Conservation (phyloP, 768 basidiomycete species). For the Tricholoma bakamatsutake region DNA sequence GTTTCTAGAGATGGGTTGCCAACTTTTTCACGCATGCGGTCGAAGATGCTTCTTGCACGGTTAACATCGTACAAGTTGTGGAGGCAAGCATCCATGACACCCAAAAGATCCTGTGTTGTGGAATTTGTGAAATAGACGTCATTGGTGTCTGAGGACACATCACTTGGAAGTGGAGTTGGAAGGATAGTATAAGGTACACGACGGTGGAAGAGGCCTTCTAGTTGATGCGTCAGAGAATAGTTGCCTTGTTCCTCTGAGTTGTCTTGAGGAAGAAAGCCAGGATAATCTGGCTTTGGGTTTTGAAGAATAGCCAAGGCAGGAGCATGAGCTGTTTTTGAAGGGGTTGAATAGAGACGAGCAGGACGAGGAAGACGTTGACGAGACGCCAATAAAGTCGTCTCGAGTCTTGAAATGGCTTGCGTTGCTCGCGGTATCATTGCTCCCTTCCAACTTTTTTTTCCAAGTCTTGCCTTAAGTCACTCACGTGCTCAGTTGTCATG, state of each 20-base stretch:
- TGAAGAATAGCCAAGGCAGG: conserved; percentile 44
- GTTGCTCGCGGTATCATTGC: conserved; percentile 37
- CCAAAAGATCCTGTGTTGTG: conserved; percentile 58
- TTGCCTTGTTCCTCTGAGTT: conserved; percentile 4
- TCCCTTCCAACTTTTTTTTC: conserved; percentile 22
- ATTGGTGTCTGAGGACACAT: conserved; percentile 31
- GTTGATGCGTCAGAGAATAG: conserved; percentile 23
- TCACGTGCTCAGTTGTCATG: neutral
- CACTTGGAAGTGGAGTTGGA: conserved; percentile 59
- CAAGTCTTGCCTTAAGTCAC: neutral
- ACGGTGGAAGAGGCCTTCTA: conserved; percentile 48
- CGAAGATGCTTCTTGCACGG: conserved; percentile 72
- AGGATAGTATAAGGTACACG: conserved; percentile 48
- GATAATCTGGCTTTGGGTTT: conserved; percentile 31
- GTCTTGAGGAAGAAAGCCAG: conserved; percentile 24
- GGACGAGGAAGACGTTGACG: conserved; percentile 64
- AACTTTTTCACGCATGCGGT: conserved; percentile 41
- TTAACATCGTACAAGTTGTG: conserved; percentile 69
- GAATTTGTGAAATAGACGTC: conserved; percentile 61
- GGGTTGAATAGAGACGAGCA: conserved; percentile 64
- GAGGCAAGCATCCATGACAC: conserved; percentile 81
- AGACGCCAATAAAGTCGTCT: conserved; percentile 52
- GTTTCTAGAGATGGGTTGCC: conserved; percentile 31
- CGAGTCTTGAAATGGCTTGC: conserved; percentile 36
- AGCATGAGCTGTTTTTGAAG: conserved; percentile 49